Conservation (phyloP, 768 basidiomycete species). For the Polyporus arcularius region DNA sequence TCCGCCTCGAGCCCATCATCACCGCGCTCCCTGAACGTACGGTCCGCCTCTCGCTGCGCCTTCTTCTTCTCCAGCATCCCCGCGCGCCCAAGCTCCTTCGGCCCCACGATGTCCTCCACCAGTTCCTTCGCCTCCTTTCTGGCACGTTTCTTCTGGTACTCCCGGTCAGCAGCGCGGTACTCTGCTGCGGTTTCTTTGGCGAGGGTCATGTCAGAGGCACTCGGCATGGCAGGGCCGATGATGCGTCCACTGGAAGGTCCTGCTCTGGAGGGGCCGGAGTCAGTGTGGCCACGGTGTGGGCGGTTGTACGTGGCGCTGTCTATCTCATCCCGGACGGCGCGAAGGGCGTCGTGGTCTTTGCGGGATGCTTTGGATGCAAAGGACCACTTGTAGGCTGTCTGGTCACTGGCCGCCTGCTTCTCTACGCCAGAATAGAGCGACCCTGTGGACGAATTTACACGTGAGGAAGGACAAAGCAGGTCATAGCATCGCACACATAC, state of each 20-base stretch:
- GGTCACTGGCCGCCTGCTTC: conserved; percentile 58
- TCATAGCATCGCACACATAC: conserved; percentile 39
- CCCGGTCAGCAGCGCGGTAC: conserved; percentile 49
- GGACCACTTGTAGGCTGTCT: conserved; percentile 87
- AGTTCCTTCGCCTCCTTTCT: conserved; percentile 65
- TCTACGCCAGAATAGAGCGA: conserved; percentile 64
- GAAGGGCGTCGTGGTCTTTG: conserved; percentile 61
- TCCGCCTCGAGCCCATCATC: conserved; percentile 80
- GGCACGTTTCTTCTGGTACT: conserved; percentile 66
- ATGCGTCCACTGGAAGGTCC: conserved; percentile 42
- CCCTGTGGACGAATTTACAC: conserved; percentile 34
- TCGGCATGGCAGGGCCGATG: conserved; percentile 70
- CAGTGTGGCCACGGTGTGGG: background rate
- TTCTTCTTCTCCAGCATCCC: conserved; percentile 87
- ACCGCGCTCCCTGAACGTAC: conserved; percentile 65
- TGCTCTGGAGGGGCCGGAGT: conserved; percentile 7
- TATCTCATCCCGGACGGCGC: conserved; percentile 60
- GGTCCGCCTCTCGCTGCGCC: conserved; percentile 69
- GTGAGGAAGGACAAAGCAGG: background rate
- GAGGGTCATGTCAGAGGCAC: conserved; percentile 65
- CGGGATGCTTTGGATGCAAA: conserved; percentile 69
- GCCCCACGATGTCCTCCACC: conserved; percentile 76
- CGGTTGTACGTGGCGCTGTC: conserved; percentile 43
- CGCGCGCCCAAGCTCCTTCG: conserved; percentile 80
- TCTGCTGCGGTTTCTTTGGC: conserved; percentile 67